Evolutionary conservation across 495 filamentous ascomycete genomes (phyloP).

Genomic region (Penicillium macrosclerotiorum): DNA sequence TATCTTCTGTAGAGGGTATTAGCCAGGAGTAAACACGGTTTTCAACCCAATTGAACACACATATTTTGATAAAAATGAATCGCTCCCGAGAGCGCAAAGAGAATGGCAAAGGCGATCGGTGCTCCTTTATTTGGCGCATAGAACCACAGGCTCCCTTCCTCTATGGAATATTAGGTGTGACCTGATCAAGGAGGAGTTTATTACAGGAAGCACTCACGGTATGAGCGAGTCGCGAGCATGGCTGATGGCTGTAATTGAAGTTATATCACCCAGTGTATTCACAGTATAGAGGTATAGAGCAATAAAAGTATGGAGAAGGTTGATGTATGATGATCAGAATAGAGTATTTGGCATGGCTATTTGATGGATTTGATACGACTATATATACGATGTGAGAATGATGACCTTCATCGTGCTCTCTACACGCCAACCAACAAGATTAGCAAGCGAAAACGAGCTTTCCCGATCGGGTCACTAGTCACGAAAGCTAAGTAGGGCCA

Average conservation of each 20-base stretch:
- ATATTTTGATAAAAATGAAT: constrained; percentile 62
- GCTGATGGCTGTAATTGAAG: background rate
- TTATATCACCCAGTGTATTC: background rate
- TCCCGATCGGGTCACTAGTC: constrained; percentile 11
- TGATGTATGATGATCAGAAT: no score
- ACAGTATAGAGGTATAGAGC: background rate
- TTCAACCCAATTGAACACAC: constrained; percentile 28
- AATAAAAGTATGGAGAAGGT: no score
- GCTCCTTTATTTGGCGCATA: constrained; percentile 75
- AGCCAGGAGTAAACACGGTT: background rate
- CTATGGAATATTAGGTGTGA: constrained; percentile 22
- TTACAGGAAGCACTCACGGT: constrained; percentile 9
- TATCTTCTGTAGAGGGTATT: constrained; percentile 31
- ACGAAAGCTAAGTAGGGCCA: constrained; percentile 1
- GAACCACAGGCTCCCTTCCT: constrained; percentile 58
- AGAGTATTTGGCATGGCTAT: no score
- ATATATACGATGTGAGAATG: background rate
- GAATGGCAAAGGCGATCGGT: constrained; percentile 63
- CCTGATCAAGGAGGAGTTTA: background rate
- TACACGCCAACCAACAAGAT: constrained; percentile 5
- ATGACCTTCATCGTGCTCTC: background rate
- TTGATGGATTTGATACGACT: background rate
- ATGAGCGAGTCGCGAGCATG: constrained; percentile 14
- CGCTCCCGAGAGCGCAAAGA: constrained; percentile 58
- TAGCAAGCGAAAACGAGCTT: constrained; percentile 22